Percentiles rank a stretch among this genome's conserved stretches.
Conservation (phyloP, 1,139 yeast genomes). For the Lizanozyma gosingica region DNA sequence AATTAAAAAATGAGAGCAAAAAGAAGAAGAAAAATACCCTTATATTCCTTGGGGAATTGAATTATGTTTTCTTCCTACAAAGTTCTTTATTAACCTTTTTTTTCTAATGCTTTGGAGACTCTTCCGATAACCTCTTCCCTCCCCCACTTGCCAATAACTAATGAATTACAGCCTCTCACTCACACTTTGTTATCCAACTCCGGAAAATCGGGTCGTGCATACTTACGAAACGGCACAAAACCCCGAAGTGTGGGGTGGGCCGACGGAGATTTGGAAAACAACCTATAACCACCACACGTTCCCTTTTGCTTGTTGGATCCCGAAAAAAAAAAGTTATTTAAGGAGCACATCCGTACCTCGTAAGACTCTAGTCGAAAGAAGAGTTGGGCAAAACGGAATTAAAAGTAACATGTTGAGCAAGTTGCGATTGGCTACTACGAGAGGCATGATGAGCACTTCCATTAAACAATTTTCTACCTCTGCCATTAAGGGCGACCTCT, state of each 20-base stretch:
- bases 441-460: constrained; percentile 1
- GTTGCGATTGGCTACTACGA: neutral
- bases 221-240: neutral
- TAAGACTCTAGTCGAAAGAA: neutral
- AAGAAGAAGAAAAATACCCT: too few species aligned
- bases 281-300: neutral
- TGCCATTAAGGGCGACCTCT: constrained; percentile 57
- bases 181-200: too few species aligned
- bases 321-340: neutral
- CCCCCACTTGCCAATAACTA: too few species aligned
- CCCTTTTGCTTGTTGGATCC: too few species aligned
- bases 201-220: too few species aligned
- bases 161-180: too few species aligned
- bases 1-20: too few species aligned
- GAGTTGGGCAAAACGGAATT: neutral
- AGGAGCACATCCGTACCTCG: neutral
- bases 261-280: neutral
- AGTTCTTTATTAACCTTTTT: too few species aligned
- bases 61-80: too few species aligned
- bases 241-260: neutral
- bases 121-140: too few species aligned
- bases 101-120: too few species aligned
- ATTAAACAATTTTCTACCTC: constrained; percentile 22
- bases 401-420: neutral
- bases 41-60: too few species aligned